Evolutionary conservation across 1,139 yeast genomes (phyloP).

Genomic region (Suhomyces kunorum): DNA sequence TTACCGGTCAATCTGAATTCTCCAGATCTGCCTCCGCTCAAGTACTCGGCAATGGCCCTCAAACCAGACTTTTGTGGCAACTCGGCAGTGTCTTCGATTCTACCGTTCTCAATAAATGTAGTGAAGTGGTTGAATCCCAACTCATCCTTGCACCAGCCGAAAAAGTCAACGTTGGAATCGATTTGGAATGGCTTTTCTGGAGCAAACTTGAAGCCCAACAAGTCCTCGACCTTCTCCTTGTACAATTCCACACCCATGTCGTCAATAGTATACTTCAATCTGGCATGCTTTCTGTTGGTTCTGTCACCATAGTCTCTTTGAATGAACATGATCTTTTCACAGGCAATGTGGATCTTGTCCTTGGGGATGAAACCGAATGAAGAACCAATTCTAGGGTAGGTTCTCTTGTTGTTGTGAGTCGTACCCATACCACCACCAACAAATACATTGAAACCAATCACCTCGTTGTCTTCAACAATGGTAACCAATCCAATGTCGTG

Average conservation of each 20-base stretch:
- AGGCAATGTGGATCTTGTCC: constrained; percentile 71
- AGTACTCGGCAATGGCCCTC: constrained; percentile 69
- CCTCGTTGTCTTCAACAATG: constrained; percentile 68
- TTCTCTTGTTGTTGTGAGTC: constrained; percentile 94
- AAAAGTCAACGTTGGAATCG: constrained; percentile 85
- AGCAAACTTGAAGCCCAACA: constrained; percentile 74
- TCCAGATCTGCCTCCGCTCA: constrained; percentile 59
- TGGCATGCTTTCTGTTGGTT: constrained; percentile 94
- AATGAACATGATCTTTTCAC: constrained; percentile 90
- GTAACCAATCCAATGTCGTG: constrained; percentile 94
- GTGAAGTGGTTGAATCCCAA: constrained; percentile 86
- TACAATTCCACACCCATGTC: constrained; percentile 84
- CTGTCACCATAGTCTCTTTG: constrained; percentile 97
- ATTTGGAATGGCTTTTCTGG: constrained; percentile 72
- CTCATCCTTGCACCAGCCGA: constrained; percentile 95
- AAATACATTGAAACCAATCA: constrained; percentile 78
- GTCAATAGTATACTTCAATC: constrained; percentile 95
- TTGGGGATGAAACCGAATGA: constrained; percentile 72
- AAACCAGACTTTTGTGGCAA: constrained; percentile 90
- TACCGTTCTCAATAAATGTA: constrained; percentile 93
- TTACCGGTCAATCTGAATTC: constrained; percentile 94
- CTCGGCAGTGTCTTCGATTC: constrained; percentile 91
- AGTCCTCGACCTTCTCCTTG: constrained; percentile 78
- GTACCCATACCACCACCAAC: constrained; percentile 99
- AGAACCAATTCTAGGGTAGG: constrained; percentile 94